phyloP scores from a whole-genome alignment of 306 rosid genomes.

The Prunus mume region DNA sequence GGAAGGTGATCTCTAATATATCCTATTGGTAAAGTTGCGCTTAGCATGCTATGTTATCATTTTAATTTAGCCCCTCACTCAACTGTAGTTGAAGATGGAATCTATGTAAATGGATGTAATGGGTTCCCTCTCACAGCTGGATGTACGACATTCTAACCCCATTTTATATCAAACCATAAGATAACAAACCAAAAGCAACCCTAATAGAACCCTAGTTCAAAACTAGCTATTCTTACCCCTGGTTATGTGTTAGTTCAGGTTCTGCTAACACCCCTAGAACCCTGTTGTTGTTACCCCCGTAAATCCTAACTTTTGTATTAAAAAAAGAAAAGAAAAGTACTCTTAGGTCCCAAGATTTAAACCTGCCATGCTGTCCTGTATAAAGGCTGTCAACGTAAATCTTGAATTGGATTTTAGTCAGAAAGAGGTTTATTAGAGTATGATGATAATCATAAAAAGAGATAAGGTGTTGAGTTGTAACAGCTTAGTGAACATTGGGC shows the following conservation, averaged over 20 bases:
- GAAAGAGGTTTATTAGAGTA: too few relatives aligned
- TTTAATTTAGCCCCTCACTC: not conserved
- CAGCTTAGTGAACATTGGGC: not conserved
- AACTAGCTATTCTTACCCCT: not conserved
- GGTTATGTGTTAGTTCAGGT: not conserved
- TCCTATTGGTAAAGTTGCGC: not conserved
- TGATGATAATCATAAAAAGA: not conserved
- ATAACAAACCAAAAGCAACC: not conserved
- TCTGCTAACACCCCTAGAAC: not conserved
- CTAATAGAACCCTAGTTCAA: not conserved
- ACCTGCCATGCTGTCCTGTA: not conserved
- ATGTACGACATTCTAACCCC: not conserved
- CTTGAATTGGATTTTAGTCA: too few relatives aligned
- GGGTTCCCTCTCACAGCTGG: not conserved
- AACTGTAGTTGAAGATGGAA: not conserved
- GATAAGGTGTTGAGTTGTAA: not conserved
- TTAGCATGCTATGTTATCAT: not conserved
- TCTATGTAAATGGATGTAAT: not conserved
- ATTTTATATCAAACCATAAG: not conserved
- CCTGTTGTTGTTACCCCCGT: not conserved
- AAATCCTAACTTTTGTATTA: not conserved
- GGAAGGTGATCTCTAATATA: slow-evolving; percentile 59
- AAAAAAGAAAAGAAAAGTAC: not conserved
- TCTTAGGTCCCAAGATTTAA: not conserved
- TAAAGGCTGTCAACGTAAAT: not conserved